Conservation (phyloP, 2,329 filamentous ascomycete species). For the Chaetomium sp. region DNA sequence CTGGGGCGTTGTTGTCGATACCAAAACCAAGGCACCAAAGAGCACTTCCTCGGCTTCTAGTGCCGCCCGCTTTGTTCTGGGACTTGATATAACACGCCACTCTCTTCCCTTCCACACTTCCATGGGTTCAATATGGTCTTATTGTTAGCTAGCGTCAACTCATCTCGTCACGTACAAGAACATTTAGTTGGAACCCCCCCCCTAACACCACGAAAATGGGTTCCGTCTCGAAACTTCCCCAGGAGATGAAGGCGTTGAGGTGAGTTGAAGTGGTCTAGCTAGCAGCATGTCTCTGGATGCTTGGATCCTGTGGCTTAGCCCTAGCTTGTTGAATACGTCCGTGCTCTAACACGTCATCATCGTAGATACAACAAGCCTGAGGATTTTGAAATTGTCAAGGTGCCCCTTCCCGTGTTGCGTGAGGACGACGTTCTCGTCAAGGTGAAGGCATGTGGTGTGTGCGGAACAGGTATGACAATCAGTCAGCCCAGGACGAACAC, state of each 20-base stretch:
- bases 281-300: background rate
- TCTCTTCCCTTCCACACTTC: background rate
- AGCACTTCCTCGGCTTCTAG: background rate
- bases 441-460: conserved; percentile 68
- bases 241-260: conserved; percentile 41
- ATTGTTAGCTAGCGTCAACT: conserved; percentile 4
- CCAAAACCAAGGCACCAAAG: background rate
- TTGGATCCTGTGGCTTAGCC: background rate
- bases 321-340: background rate
- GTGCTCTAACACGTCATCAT: background rate
- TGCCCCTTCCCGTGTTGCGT: conserved; percentile 62
- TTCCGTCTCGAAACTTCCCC: conserved; percentile 41
- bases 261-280: conserved; percentile 10
- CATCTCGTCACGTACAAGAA: background rate
- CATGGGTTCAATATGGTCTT: background rate
- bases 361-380: conserved; percentile 41
- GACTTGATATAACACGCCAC: background rate
- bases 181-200: conserved; percentile 7
- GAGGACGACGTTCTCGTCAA: conserved; percentile 65
- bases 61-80: background rate
- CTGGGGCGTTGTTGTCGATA: background rate
- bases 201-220: conserved; percentile 37
- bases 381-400: conserved; percentile 61
- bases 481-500: background rate
- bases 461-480: conserved; percentile 53